Evolutionary conservation across 495 filamentous ascomycete species (phyloP).

Genomic region (Daldinia loculata): DNA sequence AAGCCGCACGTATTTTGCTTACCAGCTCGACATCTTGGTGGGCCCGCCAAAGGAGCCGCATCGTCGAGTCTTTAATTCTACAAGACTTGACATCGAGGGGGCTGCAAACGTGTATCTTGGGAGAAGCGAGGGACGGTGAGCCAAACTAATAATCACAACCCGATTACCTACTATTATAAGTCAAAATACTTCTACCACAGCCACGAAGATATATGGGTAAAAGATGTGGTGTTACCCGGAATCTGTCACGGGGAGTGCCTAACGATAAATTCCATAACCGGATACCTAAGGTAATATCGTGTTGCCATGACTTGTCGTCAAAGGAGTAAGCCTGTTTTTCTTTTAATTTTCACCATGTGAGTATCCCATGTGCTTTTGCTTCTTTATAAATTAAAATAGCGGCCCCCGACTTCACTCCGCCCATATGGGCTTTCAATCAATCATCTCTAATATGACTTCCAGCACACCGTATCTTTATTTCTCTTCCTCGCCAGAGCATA

Average conservation of each 20-base stretch:
- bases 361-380: not conserved
- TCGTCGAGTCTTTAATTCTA: not conserved
- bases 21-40: not conserved
- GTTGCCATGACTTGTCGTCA: not conserved
- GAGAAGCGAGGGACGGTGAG: not conserved
- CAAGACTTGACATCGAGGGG: not conserved
- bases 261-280: not conserved
- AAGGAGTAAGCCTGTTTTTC: not conserved
- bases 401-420: no score
- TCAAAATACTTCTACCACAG: not conserved
- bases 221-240: not conserved
- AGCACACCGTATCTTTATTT: not conserved
- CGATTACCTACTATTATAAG: not conserved
- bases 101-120: not conserved
- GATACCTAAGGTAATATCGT: not conserved
- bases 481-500: not conserved
- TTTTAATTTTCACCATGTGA: not conserved
- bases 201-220: not conserved
- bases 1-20: not conserved
- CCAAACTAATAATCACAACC: not conserved
- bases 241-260: not conserved
- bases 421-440: no score
- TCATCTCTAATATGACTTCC: no score
- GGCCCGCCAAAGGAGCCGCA: not conserved
- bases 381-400: no score